Base-by-base conservation (phyloP, 768 basidiomycete genomes). In the Dioszegia crocea region DNA sequence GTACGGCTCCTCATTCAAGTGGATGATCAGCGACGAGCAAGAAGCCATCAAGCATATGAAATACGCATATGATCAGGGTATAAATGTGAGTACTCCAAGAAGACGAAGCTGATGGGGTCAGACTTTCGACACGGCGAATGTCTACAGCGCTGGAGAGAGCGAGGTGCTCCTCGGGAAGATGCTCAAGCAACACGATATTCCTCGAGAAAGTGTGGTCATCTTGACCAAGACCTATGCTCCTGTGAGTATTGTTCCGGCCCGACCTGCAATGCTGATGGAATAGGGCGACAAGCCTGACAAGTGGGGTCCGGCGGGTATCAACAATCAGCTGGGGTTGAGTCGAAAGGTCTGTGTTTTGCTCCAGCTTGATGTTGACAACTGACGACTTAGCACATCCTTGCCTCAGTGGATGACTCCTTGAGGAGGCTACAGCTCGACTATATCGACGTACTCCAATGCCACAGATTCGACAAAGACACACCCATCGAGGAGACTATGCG, bases 161-260 rank as follows among this genome's bases (percentile, higher is more conserved):
- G 73, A 74, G 48, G 69, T 83, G 45, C 81, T 88, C 54, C 79
- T 89, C 16, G 88, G 88, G 11, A 86, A 87, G 65, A 87, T 85
- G 8, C 84, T 90, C 78, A 87, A 86, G 66, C 70, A 84, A 61
- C 81, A 84, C 64, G 72, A 84, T 16, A 80, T 88, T 12, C 86
- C 86, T 29, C 83, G 88, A 2, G 85, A 86, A 19, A 83, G 85
- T 62, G 84, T 89, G 39, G 87, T 90, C n/a, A 83, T 89, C n/a
- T 81, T 89, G 80, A 88, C 88, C 46, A 89, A 89, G 78, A 85
- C 65, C 0, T 67, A n/a, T n/a, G n/a, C n/a, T n/a, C n/a, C n/a
- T n/a, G n/a, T n/a, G n/a, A n/a, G n/a, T n/a, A n/a, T n/a, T n/a
- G n/a, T n/a, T n/a, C n/a, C n/a, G n/a, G n/a, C n/a, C n/a, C n/a